Base-by-base conservation (phyloP, 352 stramenopile species). In the Saprolegnia parasitica region DNA sequence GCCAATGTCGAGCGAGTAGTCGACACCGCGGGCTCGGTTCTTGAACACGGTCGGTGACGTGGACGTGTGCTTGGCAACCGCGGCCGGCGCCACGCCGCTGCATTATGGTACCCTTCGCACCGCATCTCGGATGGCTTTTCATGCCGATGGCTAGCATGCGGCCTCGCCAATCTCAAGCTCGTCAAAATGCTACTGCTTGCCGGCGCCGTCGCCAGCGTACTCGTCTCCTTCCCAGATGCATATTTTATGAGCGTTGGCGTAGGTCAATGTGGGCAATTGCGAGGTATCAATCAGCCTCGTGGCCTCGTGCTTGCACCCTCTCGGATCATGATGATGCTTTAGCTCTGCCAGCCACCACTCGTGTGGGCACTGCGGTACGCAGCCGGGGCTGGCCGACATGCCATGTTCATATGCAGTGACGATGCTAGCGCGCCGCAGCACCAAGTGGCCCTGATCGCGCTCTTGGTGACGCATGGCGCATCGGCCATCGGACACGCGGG, bases 71-170 rank as follows among this genome's bases (percentile, higher is more conserved):
- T 74, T 88, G 67, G 76, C 89, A 5, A 71, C 78, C 18, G 73
- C 80, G 13, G 76, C 72, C 0, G 84, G 89, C 47, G 81, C 82
- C 0, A 92, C 84, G 4, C 77, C 84, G 5, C 61, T 88, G 5
- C 84, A 92, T 72, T 92, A 88, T 62, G 76, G 79, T 84, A 65
- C 18, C 21, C 11, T 37, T 60, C 49, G 71, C 40, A 15, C 8
- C 32, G 52, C 32, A n/a, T 45, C 29, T 70, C 5, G 18, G 35
- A 52, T 37, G 18, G 23, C 4, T 58, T n/a, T n/a, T n/a, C n/a
- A n/a, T n/a, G n/a, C n/a, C 0, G 20, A 56, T 15, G 20, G 2
- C 5, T 68, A 68, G 62, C 62, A 16, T 68, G 62, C 24, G 62
- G 16, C 3, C 5, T 68, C 16, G 35, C 62, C 62, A 68, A 35